A percentile compares a stretch with the other conserved stretches of the same genome.
Conservation (phyloP, 1,284 basidiomycete genomes). For the Vanrija humicola region DNA sequence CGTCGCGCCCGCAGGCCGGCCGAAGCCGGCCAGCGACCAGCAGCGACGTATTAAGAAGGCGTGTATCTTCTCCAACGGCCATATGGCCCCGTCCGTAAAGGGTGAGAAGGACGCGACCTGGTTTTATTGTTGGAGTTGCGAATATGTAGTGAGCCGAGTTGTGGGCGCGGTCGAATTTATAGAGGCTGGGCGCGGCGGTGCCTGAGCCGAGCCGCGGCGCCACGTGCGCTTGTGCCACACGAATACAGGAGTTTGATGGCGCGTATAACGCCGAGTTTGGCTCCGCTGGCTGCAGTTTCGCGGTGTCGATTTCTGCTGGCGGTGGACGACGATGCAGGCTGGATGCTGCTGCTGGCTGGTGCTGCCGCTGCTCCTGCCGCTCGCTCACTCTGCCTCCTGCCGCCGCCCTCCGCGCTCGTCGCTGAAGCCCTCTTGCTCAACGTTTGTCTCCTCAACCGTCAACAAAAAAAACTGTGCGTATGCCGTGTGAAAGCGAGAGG, state of each 20-base stretch:
- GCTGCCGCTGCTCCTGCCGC: too few relatives aligned
- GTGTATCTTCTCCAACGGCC: constrained; percentile 30
- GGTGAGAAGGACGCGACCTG: constrained; percentile 18
- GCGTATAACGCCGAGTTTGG: too few relatives aligned
- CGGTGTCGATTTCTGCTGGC: too few relatives aligned
- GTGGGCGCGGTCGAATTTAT: neutral
- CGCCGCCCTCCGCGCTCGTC: too few relatives aligned
- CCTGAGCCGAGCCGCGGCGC: too few relatives aligned
- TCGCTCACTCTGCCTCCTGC: neutral
- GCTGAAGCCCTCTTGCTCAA: neutral
- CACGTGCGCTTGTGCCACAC: too few relatives aligned
- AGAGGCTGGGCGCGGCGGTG: neutral
- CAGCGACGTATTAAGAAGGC: constrained; percentile 35
- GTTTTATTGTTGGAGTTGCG: constrained; percentile 13
- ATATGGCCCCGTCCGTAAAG: constrained; percentile 25
- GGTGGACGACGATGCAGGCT: too few relatives aligned
- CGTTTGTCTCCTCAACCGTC: constrained; percentile 5
- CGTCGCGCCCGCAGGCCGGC: constrained; percentile 16
- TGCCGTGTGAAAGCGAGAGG: neutral
- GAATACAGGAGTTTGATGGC: too few relatives aligned
- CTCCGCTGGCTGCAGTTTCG: too few relatives aligned
- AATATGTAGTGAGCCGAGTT: neutral
- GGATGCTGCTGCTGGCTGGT: too few relatives aligned
- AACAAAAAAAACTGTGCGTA: neutral
- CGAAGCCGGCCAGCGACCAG: constrained; percentile 9